Conservation (phyloP, 108 stramenopile species). For the Cylindrotheca fusiformis region DNA sequence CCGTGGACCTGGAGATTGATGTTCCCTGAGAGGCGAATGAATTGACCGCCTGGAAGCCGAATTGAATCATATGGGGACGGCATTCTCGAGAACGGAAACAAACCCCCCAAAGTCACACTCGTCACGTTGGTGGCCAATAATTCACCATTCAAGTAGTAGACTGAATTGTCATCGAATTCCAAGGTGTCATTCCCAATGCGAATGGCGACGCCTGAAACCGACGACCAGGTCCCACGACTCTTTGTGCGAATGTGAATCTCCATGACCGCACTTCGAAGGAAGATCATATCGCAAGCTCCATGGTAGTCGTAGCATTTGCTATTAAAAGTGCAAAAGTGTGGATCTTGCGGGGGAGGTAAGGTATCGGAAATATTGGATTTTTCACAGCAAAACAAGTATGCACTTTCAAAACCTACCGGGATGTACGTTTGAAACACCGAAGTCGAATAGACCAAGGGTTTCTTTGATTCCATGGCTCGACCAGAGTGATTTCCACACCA, state of each 20-base stretch:
- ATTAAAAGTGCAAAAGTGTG: neutral
- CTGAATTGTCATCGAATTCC: neutral
- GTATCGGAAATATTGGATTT: neutral
- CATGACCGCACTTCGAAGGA: neutral
- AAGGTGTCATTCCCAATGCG: slow-evolving; percentile 1
- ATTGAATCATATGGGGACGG: neutral
- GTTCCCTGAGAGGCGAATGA: neutral
- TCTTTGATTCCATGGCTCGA: neutral
- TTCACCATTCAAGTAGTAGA: neutral
- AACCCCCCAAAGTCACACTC: neutral
- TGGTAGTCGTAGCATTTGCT: neutral
- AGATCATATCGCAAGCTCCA: neutral
- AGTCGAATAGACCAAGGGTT: neutral
- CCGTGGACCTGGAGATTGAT: neutral
- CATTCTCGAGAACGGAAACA: neutral
- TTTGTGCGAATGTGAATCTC: slow-evolving; percentile 1
- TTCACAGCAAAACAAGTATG: neutral
- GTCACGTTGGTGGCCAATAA: neutral
- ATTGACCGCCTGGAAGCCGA: neutral
- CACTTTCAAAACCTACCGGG: neutral
- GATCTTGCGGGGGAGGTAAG: neutral
- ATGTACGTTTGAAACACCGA: neutral
- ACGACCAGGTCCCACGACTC: neutral
- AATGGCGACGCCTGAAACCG: neutral
- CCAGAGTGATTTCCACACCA: neutral